Evolutionary conservation across 176 grass and related monocot species (phyloP).

Genomic region (Zoysia pacifica): DNA sequence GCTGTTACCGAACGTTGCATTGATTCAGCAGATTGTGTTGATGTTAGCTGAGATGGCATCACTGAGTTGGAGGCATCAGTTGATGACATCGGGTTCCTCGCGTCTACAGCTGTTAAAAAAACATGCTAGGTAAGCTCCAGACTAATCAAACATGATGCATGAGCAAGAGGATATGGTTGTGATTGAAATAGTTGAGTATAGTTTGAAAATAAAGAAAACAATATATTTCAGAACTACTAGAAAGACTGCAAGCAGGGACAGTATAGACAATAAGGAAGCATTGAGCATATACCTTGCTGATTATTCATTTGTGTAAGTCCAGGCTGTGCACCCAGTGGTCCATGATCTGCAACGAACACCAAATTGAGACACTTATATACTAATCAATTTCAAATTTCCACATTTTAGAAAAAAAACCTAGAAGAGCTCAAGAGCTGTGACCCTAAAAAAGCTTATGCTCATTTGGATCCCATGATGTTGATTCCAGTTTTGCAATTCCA

Average conservation of each 20-base stretch:
- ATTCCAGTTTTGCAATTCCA: not conserved
- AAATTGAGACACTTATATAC: constrained; percentile 17
- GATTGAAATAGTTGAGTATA: constrained; percentile 12
- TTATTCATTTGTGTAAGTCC: constrained; percentile 43
- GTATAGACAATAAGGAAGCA: constrained; percentile 22
- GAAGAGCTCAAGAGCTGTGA: not conserved
- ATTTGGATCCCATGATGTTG: not conserved
- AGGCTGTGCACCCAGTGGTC: constrained; percentile 35
- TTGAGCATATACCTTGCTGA: constrained; percentile 49
- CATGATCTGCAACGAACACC: constrained; percentile 29
- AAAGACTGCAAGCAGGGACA: constrained; percentile 5
- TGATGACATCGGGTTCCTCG: constrained; percentile 43
- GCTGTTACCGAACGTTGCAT: constrained; percentile 32
- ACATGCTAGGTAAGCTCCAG: constrained; percentile 19
- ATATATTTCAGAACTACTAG: not conserved
- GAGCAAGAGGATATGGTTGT: constrained; percentile 17
- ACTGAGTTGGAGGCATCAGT: constrained; percentile 44
- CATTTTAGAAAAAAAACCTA: no score
- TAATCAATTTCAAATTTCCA: constrained; percentile 9
- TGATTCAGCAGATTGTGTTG: constrained; percentile 41
- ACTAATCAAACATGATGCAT: not conserved
- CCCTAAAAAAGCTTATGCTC: not conserved
- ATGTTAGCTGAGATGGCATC: constrained; percentile 39
- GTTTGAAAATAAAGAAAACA: constrained; percentile 34
- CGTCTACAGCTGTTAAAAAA: constrained; percentile 38